phyloP scores from a whole-genome alignment of 73 alveolate genomes.

The Tetrahymena elliotti region DNA sequence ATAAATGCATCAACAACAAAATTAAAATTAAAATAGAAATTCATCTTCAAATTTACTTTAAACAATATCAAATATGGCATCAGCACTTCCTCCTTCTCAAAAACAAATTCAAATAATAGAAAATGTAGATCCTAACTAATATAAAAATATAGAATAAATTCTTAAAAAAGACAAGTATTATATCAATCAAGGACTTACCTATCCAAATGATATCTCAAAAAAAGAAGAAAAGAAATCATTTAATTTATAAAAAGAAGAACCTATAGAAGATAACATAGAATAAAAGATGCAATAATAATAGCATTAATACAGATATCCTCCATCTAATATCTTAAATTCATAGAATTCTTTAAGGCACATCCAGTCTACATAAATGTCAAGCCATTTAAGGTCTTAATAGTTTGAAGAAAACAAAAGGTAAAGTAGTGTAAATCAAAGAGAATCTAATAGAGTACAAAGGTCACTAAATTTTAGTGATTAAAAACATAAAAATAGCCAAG shows the following conservation, averaged over 20 bases:
- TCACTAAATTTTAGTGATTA: background rate
- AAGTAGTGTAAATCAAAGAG: background rate
- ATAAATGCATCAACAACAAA: background rate
- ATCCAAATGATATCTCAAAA: background rate
- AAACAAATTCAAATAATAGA: background rate
- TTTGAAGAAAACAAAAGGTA: background rate
- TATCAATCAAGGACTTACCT: background rate
- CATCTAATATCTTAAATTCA: background rate
- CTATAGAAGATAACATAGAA: background rate
- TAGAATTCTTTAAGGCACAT: background rate
- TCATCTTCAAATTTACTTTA: background rate
- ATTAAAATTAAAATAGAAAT: background rate
- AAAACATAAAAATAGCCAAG: background rate
- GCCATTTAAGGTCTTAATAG: background rate
- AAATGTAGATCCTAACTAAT: background rate
- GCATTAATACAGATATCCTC: background rate
- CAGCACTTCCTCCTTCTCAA: background rate
- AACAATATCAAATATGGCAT: background rate
- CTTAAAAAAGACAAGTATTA: background rate
- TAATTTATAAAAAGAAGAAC: background rate
- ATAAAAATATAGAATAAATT: background rate
- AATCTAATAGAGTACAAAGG: background rate
- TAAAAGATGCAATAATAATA: too few species aligned
- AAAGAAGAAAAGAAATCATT: background rate
- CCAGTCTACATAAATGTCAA: background rate